Evolutionary conservation across 2,329 filamentous ascomycete genomes (phyloP).

Genomic region (Aureobasidium subglaciale): DNA sequence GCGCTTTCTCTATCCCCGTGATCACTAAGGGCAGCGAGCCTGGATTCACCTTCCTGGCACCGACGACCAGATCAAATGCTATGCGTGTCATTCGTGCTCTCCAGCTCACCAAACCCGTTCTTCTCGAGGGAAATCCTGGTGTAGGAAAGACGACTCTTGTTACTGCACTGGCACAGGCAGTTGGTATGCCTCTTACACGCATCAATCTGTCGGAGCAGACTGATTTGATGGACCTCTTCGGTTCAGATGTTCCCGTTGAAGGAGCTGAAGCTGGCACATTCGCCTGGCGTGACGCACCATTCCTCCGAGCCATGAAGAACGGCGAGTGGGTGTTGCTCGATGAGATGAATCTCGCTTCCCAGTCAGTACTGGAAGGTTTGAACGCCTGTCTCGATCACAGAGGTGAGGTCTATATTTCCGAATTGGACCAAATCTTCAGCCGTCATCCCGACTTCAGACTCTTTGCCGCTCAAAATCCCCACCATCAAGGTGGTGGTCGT

Average conservation of each 20-base stretch:
- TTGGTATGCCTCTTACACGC: conserved; percentile 75
- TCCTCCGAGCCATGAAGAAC: conserved; percentile 91
- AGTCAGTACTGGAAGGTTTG: conserved; percentile 90
- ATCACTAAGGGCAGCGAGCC: conserved; percentile 34
- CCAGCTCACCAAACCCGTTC: conserved; percentile 81
- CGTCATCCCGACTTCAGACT: conserved; percentile 85
- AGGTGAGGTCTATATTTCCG: conserved; percentile 90
- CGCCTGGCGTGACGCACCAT: conserved; percentile 91
- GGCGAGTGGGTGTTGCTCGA: conserved; percentile 96
- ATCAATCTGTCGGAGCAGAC: conserved; percentile 99
- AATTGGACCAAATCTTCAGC: conserved; percentile 88
- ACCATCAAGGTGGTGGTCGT: conserved; percentile 90
- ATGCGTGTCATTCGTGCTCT: conserved; percentile 87
- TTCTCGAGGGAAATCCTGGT: conserved; percentile 94
- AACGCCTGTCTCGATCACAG: conserved; percentile 96
- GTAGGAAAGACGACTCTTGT: conserved; percentile 96
- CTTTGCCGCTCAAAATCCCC: conserved; percentile 95
- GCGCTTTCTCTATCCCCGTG: conserved; percentile 62
- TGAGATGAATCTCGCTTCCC: conserved; percentile 97
- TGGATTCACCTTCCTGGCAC: conserved; percentile 74
- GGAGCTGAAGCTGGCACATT: conserved; percentile 87
- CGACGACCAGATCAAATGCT: conserved; percentile 81
- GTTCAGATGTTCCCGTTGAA: conserved; percentile 91
- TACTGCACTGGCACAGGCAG: conserved; percentile 70
- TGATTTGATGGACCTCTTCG: conserved; percentile 94